Base-by-base conservation (phyloP, 495 filamentous ascomycete genomes). In the Penicillium manginii region DNA sequence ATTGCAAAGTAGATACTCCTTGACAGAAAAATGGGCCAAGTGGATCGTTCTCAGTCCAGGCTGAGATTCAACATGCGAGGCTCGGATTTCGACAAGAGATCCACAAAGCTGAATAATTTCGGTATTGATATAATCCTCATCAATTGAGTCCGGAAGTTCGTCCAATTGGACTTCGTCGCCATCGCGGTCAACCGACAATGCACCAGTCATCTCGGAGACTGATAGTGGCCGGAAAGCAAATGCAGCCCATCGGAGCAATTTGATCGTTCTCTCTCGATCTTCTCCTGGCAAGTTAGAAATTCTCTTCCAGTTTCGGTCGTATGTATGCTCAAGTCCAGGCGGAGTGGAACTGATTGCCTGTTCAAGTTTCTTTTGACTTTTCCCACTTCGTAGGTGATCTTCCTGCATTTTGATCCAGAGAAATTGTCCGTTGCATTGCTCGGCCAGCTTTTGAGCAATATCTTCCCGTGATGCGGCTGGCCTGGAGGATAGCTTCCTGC, bases 331-430 rank as follows among this genome's bases (percentile, higher is more conserved):
- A 8, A 57, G 45, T 4, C 54, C 46, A 40, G 46, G 14, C 0
- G 54, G 54, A 2, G 54, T 57, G 1, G 54, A 50, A 14, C 31
- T 50, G 19, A 57, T 57, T 2, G 46, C 22, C 11, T 57, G 46
- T 43, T 57, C 54, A 32, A 57, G 48, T 14, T 50, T 40, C 54
- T 50, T 50, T 14, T 57, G 54, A 15, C 54, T 57, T 19, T 57
- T 50, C 1, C 46, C 45, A 32, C 46, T 50, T 19, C 54, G 54
- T 8, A 57, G 46, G 26, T 17, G 49, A 19, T 50, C 47, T 32
- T 57, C 46, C 31, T 50, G 47, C 46, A 57, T 39, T 31, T 57
- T 57, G 18, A 57, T 33, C 54, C 54, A 57, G 12, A 57, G 54
- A 39, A 57, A 57, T 21, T 57, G 46, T 12, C 46, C 54, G 39